phyloP scores from a whole-genome alignment of 768 basidiomycete species.

The Boletus patriciae region DNA sequence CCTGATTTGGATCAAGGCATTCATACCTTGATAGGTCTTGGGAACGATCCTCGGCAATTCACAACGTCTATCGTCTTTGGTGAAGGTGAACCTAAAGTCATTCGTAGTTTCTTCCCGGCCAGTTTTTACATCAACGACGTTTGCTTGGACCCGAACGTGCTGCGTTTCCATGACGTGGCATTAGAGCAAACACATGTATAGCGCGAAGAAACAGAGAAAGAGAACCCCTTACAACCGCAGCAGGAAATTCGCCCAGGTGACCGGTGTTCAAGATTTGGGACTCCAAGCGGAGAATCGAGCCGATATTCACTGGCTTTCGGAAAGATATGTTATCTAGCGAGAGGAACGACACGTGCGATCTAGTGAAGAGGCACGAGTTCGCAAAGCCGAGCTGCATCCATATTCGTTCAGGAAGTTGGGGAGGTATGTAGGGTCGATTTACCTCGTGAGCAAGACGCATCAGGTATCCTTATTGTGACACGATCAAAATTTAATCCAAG shows the following conservation, averaged over 20 bases:
- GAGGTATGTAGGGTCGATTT: constrained; percentile 2
- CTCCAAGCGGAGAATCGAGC: constrained; percentile 72
- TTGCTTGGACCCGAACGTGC: constrained; percentile 72
- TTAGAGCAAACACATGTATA: background rate
- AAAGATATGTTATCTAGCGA: constrained; percentile 82
- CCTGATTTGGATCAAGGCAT: background rate
- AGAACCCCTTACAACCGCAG: constrained; percentile 53
- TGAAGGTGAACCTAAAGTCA: constrained; percentile 77
- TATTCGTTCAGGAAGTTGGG: background rate
- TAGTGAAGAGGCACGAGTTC: constrained; percentile 68
- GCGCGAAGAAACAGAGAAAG: background rate
- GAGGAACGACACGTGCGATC: constrained; percentile 65
- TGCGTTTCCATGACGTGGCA: constrained; percentile 27
- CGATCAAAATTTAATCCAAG: background rate
- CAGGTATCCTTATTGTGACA: constrained; percentile 40
- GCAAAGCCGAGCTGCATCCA: constrained; percentile 63
- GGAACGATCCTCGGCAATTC: constrained; percentile 54
- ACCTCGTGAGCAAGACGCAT: constrained; percentile 76
- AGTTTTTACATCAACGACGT: constrained; percentile 67
- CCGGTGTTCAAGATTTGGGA: constrained; percentile 66
- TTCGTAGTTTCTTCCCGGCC: constrained; percentile 68
- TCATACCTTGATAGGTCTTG: constrained; percentile 64
- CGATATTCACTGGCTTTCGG: constrained; percentile 78
- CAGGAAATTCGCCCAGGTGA: constrained; percentile 31
- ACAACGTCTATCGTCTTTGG: constrained; percentile 40